Evolutionary conservation across 306 rosid species (phyloP), one percentile per base, ranked within the genome.

Genomic region (Medicago truncatula): DNA sequence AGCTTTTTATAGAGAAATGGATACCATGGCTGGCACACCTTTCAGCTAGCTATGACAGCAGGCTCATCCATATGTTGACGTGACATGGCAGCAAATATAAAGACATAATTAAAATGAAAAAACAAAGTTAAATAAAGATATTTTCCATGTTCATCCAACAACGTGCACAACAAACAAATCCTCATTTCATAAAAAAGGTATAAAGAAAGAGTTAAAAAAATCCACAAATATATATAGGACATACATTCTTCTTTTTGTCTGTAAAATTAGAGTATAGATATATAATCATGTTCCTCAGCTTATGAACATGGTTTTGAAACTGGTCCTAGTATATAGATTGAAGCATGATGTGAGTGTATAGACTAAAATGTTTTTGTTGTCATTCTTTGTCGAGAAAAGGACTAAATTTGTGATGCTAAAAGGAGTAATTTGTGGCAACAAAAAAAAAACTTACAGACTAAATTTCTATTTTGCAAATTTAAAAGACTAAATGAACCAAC

Each of bases 111-210:
- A 50, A 50, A 53, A 53, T 16, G 1, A 53, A 16, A 56, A 56
- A 56, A 9, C 6, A 4, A 56, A 58, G 3, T 58, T 58, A 23
- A 28, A 31, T 61, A 3, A 61, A 61, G 0, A 28, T 61, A 14
- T 61, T 61, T 61, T 61, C 67, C 67, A 25, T 59, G 65, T 59
- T 59, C 40, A 59, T 13, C 65, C 40, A 2, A 59, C 18, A 59
- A 59, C 65, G 38, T 59, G 65, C 17, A 23, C 17, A 21, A 57
- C 34, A 10, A 57, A 21, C 63, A 57, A 57, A 20, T 20, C 6
- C 3, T 57, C 8, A 21, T 12, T 7, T 57, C 62, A 57, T 20
- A 4, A 59, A 25, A 23, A 59, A 11, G 5, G 23, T 21, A 21
- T 21, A 21, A 8, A 17, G 8, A 21, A 23, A 54, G 3, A 18